These are phyloP conservation scores for Clonostachys sp. DNA, from an alignment of 2,329 filamentous ascomycete species.

Conservation along the genomic window DNA sequence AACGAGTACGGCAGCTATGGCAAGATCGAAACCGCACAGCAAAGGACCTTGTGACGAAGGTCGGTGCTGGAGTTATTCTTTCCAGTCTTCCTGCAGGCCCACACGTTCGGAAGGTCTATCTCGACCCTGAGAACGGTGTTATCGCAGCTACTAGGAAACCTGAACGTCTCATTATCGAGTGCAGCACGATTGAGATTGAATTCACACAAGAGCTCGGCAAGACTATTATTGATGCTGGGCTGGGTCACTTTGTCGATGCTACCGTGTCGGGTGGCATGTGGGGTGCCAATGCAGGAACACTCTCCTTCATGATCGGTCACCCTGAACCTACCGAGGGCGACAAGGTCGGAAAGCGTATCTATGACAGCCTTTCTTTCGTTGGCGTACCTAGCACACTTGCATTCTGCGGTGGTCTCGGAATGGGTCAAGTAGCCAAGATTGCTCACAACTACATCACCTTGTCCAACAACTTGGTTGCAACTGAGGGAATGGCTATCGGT, in stretches of 20 bases:
- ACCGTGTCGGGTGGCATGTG: not conserved
- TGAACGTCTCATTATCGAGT: not conserved
- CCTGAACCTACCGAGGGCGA: not conserved
- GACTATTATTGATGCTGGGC: not conserved
- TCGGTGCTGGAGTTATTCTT: not conserved
- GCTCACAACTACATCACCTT: not conserved
- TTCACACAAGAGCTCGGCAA: not conserved
- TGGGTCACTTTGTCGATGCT: not conserved
- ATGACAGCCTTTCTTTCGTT: not conserved
- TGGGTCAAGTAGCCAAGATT: not conserved
- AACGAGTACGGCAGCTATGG: not conserved
- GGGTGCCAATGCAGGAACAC: not conserved
- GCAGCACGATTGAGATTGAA: not conserved
- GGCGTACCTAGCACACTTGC: not conserved
- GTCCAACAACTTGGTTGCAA: not conserved
- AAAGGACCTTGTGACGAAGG: not conserved
- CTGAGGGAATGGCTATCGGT: not conserved
- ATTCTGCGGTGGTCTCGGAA: not conserved
- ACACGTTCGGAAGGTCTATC: not conserved
- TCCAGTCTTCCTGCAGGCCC: not conserved
- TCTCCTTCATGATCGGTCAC: not conserved
- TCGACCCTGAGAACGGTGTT: not conserved
- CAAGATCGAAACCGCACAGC: not conserved
- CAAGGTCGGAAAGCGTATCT: not conserved
- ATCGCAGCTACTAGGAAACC: not conserved